Evolutionary conservation across 345 rosid species (phyloP), one percentile per base, ranked within the genome.

Genomic region (Acer negundo): DNA sequence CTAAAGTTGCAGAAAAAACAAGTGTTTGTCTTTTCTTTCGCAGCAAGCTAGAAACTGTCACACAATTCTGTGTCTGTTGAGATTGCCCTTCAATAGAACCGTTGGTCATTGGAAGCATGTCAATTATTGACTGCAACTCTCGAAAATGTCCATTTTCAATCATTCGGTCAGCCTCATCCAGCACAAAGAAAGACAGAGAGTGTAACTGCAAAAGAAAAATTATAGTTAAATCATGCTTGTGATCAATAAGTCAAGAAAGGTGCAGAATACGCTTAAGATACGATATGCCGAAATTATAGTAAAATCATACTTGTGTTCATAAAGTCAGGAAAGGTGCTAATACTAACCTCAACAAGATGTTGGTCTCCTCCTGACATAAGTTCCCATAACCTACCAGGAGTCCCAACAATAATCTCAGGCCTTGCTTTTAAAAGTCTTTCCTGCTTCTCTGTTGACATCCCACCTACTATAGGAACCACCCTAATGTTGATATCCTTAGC

Each of bases 161-260:
- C 99, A 96, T 96, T 82, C 97, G 87, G 80, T 94, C 99, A 76
- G 98, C 98, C 89, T 92, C 99, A 82, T 96, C 99, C 90, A 96
- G 84, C 82, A 92, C 98, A 82, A 94, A 96, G 85, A 96, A 96
- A 28, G 99, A 96, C 73, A 96, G 81, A 10, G 88, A 90, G 86
- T 92, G 99, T 71, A 96, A 77, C 99, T 96, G 97, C 83, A 87
- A 77, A 77, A 71, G 70, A 40, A 76, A 55, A 53, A 75, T 15
- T 0, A 20, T 40, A 74, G 71, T 56, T 23, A 67, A 75, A 67
- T 61, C n/a, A 17, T 68, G 56, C 15, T 61, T 73, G 20, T 12
- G 22, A 68, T 35, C 26, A 62, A 24, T n/a, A 61, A n/a, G 56
- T 47, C 10, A 12, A 73, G 56, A 67, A 9, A 28, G 23, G 20